Conservation (phyloP, 768 basidiomycete genomes). For the Leucocoprinus leucothites region DNA sequence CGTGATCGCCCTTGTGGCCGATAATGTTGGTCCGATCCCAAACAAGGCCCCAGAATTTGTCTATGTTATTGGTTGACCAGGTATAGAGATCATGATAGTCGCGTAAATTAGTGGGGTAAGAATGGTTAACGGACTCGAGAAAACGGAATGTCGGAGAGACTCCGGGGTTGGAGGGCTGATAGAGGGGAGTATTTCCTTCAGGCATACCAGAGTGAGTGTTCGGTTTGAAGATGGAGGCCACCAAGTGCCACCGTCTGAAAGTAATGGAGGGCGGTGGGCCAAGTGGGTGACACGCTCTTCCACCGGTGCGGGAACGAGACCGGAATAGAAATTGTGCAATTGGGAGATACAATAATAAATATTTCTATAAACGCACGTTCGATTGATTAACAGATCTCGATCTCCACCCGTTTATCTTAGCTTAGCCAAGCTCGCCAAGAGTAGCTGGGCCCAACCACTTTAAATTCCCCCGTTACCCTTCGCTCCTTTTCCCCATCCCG, state of each 20-base stretch:
- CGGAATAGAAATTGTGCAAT: constrained; percentile 13
- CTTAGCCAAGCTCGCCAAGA: constrained; percentile 11
- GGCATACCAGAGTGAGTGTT: constrained; percentile 3
- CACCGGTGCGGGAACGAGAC: background rate
- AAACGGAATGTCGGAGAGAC: constrained; percentile 48
- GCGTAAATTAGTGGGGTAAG: constrained; percentile 37
- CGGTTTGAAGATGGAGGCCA: constrained; percentile 8
- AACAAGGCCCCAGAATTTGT: constrained; percentile 67
- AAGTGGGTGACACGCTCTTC: constrained; percentile 3
- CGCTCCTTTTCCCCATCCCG: constrained; percentile 12
- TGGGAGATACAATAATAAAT: constrained; percentile 14
- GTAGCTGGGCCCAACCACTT: constrained; percentile 13
- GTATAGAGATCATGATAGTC: constrained; percentile 63
- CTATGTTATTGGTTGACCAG: constrained; percentile 62
- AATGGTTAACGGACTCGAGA: constrained; percentile 46
- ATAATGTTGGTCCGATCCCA: constrained; percentile 68
- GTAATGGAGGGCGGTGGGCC: background rate
- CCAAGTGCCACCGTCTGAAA: background rate
- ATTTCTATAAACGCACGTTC: constrained; percentile 23
- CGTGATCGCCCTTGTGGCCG: constrained; percentile 57
- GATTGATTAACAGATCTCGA: constrained; percentile 11
- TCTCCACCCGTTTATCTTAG: constrained; percentile 18
- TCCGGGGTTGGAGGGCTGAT: constrained; percentile 38
- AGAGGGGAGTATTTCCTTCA: constrained; percentile 32
- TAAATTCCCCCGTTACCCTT: constrained; percentile 19